Base-by-base conservation (phyloP, 805 yeast genomes). In the Yarrowia hollandica region DNA sequence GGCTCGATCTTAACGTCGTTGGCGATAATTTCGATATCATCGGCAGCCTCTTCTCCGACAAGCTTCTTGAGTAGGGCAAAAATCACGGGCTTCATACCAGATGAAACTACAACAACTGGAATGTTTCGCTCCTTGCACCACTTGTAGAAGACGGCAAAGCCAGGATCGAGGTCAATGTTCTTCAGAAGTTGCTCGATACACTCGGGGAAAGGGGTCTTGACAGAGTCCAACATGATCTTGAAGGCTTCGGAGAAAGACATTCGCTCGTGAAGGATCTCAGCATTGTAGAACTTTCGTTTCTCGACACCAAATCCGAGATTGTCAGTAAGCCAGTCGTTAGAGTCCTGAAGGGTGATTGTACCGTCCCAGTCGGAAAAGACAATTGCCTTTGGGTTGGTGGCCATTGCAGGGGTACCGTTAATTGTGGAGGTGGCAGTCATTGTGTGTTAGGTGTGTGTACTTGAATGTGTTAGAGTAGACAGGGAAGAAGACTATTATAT, bases 291-390 rank as follows among this genome's bases (percentile, higher is more conserved):
- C 60, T 77, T 73, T 65, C 99, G 81, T 63, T 79, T 78, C 23
- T 77, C 82, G 50, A 75, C 74, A 3, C 98, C 98, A 71, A 90
- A 86, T 3, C 99, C 99, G 19, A 86, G 76, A 66, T 82, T 82
- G 71, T 94, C 98, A 8, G 97, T 91, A 63, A 94, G 75, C 71
- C 78, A 87, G 72, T 94, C 98, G 71, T 94, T 94, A 61, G 96
- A 88, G 72, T 94, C 99, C 69, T 92, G 96, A 61, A 88, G 75
- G 11, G 99, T 94, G 64, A 94, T 94, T 1, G 99, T 94, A 25
- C 99, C 99, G 71, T 94, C 99, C 83, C 95, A 94, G 72, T 94
- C 99, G 39, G 97, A 88, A 77, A 94, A 94, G 39, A 94, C 86
- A 67, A 94, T 90, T 46, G 96, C 92, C 63, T 81, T 79, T 64